Percentiles rank a stretch among this genome's conserved stretches.
phyloP scores from a whole-genome alignment of 331 rosid species.

The Spiraea crenata region DNA sequence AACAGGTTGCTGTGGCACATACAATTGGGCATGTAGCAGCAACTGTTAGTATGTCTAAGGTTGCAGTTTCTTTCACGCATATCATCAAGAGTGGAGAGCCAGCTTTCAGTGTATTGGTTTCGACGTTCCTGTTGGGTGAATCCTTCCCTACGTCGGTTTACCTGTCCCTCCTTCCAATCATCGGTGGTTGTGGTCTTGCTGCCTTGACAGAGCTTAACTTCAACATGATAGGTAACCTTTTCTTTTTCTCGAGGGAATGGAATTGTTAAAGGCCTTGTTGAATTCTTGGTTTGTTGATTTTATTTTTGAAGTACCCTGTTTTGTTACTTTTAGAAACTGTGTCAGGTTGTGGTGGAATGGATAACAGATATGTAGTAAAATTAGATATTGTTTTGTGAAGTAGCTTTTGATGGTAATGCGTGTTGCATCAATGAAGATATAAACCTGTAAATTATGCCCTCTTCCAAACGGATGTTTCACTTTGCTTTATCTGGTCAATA shows the following conservation, averaged over 20 bases:
- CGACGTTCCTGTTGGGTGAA: constrained; percentile 79
- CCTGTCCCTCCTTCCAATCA: constrained; percentile 77
- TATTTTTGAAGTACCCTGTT: neutral
- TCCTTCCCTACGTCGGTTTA: constrained; percentile 69
- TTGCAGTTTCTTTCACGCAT: constrained; percentile 92
- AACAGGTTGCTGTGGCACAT: constrained; percentile 88
- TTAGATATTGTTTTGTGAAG: neutral
- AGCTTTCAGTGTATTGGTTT: constrained; percentile 87
- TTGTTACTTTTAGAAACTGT: neutral
- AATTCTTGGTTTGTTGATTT: neutral
- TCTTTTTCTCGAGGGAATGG: neutral
- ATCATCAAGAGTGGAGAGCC: constrained; percentile 98
- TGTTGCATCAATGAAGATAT: neutral
- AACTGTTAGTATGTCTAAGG: constrained; percentile 92
- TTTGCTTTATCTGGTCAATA: neutral
- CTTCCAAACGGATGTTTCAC: neutral
- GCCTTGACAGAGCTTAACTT: constrained; percentile 91
- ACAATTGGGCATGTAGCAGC: constrained; percentile 95
- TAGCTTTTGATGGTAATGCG: neutral
- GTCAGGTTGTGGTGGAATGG: neutral
- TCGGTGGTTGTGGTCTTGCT: constrained; percentile 91
- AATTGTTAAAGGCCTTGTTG: neutral
- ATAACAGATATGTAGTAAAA: neutral
- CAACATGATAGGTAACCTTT: constrained; percentile 72
- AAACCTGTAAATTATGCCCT: neutral